A percentile compares a stretch with the other conserved stretches of the same genome.
These are phyloP conservation scores for Carallia pectinifolia DNA, from an alignment of 345 rosid genomes.

Conservation along the genomic window DNA sequence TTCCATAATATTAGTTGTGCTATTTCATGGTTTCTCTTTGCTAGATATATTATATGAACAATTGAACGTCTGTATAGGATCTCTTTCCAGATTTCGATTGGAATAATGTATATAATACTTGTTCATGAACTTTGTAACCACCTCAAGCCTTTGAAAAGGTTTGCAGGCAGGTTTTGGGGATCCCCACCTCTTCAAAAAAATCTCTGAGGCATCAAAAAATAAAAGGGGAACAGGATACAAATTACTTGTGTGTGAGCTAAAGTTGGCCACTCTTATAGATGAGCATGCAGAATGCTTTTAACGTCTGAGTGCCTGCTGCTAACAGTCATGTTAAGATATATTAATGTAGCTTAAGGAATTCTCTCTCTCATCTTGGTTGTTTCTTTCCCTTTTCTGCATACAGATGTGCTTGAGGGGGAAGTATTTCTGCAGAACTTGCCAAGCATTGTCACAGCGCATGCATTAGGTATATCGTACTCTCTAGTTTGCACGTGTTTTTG, in stretches of 20 bases:
- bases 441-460: slow-evolving; percentile 85
- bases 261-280: background rate
- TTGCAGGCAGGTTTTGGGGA: too few relatives aligned
- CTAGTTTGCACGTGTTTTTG: background rate
- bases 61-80: background rate
- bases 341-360: background rate
- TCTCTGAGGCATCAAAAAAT: too few relatives aligned
- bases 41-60: background rate
- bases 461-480: slow-evolving; percentile 52
- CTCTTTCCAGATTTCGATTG: too few relatives aligned
- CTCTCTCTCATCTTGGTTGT: background rate
- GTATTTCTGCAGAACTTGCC: slow-evolving; percentile 97
- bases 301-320: background rate
- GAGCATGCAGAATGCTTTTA: background rate
- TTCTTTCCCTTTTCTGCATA: slow-evolving; percentile 14
- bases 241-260: background rate
- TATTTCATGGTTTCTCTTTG: background rate
- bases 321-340: background rate
- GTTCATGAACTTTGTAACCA: too few relatives aligned
- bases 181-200: background rate
- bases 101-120: background rate
- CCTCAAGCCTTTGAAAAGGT: too few relatives aligned
- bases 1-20: background rate
- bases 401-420: slow-evolving; percentile 94
- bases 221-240: background rate